Evolutionary conservation across 2,329 filamentous ascomycete genomes (phyloP).

Genomic region (Colletotrichum endophyticum): DNA sequence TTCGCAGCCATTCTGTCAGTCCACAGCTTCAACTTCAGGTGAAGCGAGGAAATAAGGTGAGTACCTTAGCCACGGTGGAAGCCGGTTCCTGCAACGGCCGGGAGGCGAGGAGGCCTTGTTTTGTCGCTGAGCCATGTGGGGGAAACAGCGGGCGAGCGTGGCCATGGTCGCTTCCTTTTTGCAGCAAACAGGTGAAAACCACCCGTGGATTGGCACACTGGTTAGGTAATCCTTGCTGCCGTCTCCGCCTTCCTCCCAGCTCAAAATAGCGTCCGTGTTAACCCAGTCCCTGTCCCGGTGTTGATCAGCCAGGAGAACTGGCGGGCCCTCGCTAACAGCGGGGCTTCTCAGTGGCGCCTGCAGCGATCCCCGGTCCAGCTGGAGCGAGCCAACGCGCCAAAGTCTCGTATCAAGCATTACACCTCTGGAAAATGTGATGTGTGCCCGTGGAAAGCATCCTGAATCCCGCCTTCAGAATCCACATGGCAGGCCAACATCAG

Average conservation of each 20-base stretch:
- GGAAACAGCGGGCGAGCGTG: not conserved
- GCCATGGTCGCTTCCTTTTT: not conserved
- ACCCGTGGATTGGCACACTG: not conserved
- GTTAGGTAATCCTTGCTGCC: not conserved
- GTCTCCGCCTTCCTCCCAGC: not conserved
- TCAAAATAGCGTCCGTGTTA: slow-evolving; percentile 6
- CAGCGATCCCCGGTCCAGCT: slow-evolving; percentile 9
- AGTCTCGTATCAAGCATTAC: slow-evolving; percentile 4
- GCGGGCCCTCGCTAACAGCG: slow-evolving; percentile 2
- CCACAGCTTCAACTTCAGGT: slow-evolving; percentile 18
- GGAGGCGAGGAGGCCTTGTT: not conserved
- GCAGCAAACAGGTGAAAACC: not conserved
- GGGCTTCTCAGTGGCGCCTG: slow-evolving; percentile 1
- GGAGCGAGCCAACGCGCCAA: not conserved
- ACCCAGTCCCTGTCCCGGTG: not conserved
- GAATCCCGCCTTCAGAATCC: not conserved
- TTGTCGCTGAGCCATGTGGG: not conserved
- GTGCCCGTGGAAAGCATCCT: not conserved
- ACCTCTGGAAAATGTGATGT: not conserved
- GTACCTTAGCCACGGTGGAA: not conserved
- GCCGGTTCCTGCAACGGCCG: not conserved
- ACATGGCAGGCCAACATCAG: not conserved
- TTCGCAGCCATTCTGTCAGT: not conserved
- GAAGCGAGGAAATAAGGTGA: not conserved
- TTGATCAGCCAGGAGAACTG: not conserved